phyloP scores from a whole-genome alignment of 768 basidiomycete genomes.

The Coprinellus micaceus region DNA sequence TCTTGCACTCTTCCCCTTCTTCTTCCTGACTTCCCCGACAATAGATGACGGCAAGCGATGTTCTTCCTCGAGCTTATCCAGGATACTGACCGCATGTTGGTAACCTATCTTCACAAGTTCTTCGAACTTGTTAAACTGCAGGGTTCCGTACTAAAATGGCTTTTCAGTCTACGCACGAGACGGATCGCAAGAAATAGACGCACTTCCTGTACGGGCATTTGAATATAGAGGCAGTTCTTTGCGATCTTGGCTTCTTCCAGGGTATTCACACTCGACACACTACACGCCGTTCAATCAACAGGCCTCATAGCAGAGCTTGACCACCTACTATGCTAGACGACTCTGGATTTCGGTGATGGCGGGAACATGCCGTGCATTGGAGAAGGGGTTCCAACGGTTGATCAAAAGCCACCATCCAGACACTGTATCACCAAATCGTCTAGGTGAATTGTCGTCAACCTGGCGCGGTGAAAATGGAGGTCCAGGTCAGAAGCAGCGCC shows the following conservation, averaged over 20 bases:
- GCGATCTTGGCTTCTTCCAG: slow-evolving; percentile 92
- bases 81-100: slow-evolving; percentile 60
- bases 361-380: slow-evolving; percentile 70
- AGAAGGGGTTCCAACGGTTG: slow-evolving; percentile 92
- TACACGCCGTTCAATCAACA: slow-evolving; percentile 25
- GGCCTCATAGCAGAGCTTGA: background rate
- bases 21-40: slow-evolving; percentile 55
- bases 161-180: background rate
- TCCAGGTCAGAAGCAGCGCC: background rate
- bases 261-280: slow-evolving; percentile 93
- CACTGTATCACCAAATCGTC: slow-evolving; percentile 91
- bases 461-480: slow-evolving; percentile 27
- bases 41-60: slow-evolving; percentile 77
- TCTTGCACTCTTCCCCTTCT: slow-evolving; percentile 73
- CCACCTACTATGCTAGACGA: slow-evolving; percentile 87
- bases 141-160: slow-evolving; percentile 70
- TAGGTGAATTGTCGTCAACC: slow-evolving; percentile 92
- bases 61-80: slow-evolving; percentile 79
- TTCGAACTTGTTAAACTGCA: slow-evolving; percentile 86
- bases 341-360: slow-evolving; percentile 92
- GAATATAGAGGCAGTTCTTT: slow-evolving; percentile 86
- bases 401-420: slow-evolving; percentile 96
- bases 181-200: slow-evolving; percentile 9
- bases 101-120: slow-evolving; percentile 87
- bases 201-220: slow-evolving; percentile 93